phyloP scores from a whole-genome alignment of 164 flowering plant genomes.

The Houttuynia cordata region DNA sequence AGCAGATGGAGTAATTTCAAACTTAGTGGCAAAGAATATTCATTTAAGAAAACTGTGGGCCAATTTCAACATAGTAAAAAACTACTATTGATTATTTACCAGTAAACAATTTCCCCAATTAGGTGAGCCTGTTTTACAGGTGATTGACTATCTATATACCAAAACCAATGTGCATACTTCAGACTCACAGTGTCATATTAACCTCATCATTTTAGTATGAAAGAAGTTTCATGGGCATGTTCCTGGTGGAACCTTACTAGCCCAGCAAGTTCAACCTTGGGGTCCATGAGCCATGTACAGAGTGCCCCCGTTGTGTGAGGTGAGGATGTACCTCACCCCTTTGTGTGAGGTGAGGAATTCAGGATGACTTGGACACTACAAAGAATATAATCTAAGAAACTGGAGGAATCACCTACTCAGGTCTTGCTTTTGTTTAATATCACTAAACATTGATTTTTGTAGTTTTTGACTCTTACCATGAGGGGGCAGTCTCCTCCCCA shows the following conservation, averaged over 20 bases:
- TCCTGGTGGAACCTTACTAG: neutral
- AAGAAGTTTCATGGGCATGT: neutral
- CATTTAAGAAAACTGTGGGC: no score
- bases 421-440: slow-evolving; percentile 17
- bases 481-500: slow-evolving; percentile 9
- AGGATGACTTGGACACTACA: slow-evolving; percentile 14
- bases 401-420: slow-evolving; percentile 27
- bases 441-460: no score
- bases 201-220: neutral
- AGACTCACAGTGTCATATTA: neutral
- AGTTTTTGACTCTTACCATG: neutral
- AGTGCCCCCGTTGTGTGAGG: no score
- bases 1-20: no score
- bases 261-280: neutral
- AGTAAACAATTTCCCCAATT: no score
- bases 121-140: no score
- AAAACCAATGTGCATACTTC: no score
- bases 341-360: neutral
- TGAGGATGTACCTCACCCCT: no score
- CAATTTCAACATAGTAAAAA: no score
- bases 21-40: no score
- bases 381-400: slow-evolving; percentile 14
- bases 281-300: neutral
- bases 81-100: no score
- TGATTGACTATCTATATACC: no score